These are phyloP conservation scores for Ophiocordyceps camponoti-floridani DNA, from an alignment of 2,329 filamentous ascomycete species.

Conservation along the genomic window DNA sequence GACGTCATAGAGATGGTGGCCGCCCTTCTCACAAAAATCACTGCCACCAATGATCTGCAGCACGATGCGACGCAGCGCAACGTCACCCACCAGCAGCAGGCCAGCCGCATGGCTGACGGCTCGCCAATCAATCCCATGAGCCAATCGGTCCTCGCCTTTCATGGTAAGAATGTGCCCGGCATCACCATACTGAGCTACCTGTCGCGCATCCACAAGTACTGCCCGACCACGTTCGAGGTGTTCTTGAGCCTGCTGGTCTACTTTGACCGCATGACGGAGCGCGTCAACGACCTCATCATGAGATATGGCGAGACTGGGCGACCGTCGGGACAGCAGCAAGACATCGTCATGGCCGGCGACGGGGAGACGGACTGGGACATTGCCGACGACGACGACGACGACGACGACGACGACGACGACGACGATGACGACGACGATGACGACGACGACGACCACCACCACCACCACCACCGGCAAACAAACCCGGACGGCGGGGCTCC, in stretches of 20 bases:
- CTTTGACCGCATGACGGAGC: conserved; percentile 97
- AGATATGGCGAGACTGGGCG: conserved; percentile 40
- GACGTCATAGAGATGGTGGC: conserved; percentile 99
- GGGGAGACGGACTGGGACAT: conserved; percentile 30
- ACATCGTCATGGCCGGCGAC: conserved; percentile 12
- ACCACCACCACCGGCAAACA: too few species aligned
- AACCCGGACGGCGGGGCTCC: too few species aligned
- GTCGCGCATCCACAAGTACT: conserved; percentile 95
- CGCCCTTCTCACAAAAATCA: conserved; percentile 89
- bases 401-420: conserved; percentile 12
- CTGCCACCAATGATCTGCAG: conserved; percentile 85
- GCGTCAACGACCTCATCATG: conserved; percentile 68
- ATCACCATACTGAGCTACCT: conserved; percentile 96
- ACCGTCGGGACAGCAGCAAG: conserved; percentile 7
- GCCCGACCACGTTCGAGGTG: conserved; percentile 94
- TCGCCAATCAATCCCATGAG: conserved; percentile 42
- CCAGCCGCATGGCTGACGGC: conserved; percentile 28
- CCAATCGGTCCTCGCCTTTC: conserved; percentile 72
- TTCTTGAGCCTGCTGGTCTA: conserved; percentile 91
- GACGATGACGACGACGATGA: conserved; percentile 26
- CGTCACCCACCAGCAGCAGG: conserved; percentile 38
- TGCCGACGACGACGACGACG: conserved; percentile 27
- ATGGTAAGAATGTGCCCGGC: conserved; percentile 92
- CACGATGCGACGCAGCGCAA: conserved; percentile 78
- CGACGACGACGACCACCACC: conserved; percentile 13